phyloP scores from a whole-genome alignment of 805 yeast genomes.

The Pichia membranifaciens region DNA sequence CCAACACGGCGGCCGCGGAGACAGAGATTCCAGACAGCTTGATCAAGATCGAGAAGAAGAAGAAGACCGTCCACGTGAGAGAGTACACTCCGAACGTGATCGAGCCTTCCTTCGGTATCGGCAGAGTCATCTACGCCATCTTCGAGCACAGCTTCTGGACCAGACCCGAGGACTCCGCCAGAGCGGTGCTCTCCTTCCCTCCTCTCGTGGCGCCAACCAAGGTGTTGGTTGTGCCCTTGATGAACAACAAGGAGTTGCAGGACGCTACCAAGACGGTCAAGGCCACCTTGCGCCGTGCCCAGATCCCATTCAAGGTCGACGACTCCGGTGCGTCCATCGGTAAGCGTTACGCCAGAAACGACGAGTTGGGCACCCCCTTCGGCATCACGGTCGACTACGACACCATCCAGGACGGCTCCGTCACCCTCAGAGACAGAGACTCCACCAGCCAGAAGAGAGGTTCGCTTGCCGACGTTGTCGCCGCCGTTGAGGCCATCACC shows the following conservation, averaged over 20 bases:
- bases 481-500: slow-evolving; percentile 70
- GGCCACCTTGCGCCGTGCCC: slow-evolving; percentile 63
- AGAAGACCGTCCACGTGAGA: slow-evolving; percentile 82
- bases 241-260: slow-evolving; percentile 71
- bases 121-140: slow-evolving; percentile 88
- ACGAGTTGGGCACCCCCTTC: slow-evolving; percentile 97
- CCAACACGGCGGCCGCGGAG: slow-evolving; percentile 50
- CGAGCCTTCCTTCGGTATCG: slow-evolving; percentile 99
- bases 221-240: slow-evolving; percentile 90
- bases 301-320: slow-evolving; percentile 92
- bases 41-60: slow-evolving; percentile 69
- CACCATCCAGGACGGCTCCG: slow-evolving; percentile 77
- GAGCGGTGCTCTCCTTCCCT: slow-evolving; percentile 81
- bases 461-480: slow-evolving; percentile 58
- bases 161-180: slow-evolving; percentile 83
- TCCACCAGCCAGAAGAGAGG: slow-evolving; percentile 97
- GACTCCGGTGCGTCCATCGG: slow-evolving; percentile 97
- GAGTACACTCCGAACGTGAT: slow-evolving; percentile 96
- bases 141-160: slow-evolving; percentile 95
- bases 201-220: slow-evolving; percentile 97
- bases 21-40: slow-evolving; percentile 67
- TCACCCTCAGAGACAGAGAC: slow-evolving; percentile 96
- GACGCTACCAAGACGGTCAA: slow-evolving; percentile 72
- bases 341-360: slow-evolving; percentile 96
- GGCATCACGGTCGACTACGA: slow-evolving; percentile 97